Evolutionary conservation across 2,329 filamentous ascomycete species (phyloP).

Genomic region (Colletotrichum cereale): DNA sequence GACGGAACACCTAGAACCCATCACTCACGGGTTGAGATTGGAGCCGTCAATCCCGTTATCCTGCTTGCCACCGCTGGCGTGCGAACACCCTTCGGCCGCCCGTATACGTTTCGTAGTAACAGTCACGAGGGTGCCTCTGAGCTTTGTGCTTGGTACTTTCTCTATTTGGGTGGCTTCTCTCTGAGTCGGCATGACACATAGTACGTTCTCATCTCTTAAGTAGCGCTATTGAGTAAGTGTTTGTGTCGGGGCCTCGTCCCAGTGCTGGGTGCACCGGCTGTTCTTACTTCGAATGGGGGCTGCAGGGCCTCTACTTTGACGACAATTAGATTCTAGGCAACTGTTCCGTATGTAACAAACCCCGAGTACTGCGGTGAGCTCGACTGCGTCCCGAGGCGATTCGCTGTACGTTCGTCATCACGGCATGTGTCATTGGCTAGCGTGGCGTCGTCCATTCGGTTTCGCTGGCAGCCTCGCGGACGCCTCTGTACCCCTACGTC

Average conservation of each 20-base stretch:
- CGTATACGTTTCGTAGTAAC: neutral
- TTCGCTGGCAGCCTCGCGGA: neutral
- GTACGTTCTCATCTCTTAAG: neutral
- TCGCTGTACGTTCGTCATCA: neutral
- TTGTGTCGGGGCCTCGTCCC: neutral
- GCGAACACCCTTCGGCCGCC: neutral
- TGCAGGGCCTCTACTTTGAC: neutral
- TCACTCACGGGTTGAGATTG: neutral
- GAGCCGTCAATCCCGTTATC: too few species aligned
- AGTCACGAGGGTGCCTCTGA: neutral
- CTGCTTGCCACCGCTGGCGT: neutral
- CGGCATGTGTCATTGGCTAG: neutral
- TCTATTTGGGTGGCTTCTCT: neutral
- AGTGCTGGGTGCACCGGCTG: neutral
- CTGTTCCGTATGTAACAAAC: too few species aligned
- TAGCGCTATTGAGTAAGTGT: neutral
- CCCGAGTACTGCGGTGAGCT: neutral
- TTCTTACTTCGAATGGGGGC: neutral
- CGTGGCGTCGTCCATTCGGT: neutral
- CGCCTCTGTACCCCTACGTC: neutral
- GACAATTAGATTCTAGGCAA: accelerated
- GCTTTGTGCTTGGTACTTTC: too few species aligned
- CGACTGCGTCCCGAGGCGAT: accelerated
- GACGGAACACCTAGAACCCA: accelerated
- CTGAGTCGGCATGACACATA: neutral